phyloP scores from a whole-genome alignment of 805 yeast species.

The Wickerhamomyces pijperi region DNA sequence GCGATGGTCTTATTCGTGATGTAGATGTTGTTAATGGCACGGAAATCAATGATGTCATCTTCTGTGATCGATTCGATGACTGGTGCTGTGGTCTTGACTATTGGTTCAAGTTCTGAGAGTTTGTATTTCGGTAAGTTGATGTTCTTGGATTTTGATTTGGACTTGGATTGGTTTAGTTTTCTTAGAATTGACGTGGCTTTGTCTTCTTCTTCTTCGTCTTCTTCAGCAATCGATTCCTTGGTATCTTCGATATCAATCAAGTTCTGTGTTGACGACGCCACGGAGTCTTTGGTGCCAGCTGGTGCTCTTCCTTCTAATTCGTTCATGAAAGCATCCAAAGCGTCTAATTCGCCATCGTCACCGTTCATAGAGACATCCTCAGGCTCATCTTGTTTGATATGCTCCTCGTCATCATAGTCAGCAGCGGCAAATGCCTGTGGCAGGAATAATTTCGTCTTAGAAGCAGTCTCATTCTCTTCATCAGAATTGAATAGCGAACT shows the following conservation, averaged over 20 bases:
- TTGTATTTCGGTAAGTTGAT: constrained; percentile 29
- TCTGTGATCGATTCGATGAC: constrained; percentile 36
- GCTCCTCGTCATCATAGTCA: constrained; percentile 1
- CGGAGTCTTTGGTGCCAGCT: no score
- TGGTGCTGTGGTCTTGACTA: constrained; percentile 48
- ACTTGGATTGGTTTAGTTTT: constrained; percentile 38
- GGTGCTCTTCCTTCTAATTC: constrained; percentile 6
- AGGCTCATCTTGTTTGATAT: constrained; percentile 1
- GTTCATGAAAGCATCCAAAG: constrained; percentile 36
- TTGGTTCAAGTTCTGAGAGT: constrained; percentile 34
- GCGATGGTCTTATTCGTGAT: constrained; percentile 20
- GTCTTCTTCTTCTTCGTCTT: constrained; percentile 18
- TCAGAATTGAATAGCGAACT: constrained; percentile 20
- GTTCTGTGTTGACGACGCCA: neutral
- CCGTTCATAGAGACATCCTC: constrained; percentile 1
- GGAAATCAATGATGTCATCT: constrained; percentile 54
- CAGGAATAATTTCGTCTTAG: constrained; percentile 11
- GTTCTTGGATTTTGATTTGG: constrained; percentile 18
- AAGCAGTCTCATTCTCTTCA: constrained; percentile 18
- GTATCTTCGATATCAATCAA: constrained; percentile 8
- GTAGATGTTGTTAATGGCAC: constrained; percentile 40
- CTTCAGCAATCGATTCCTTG: constrained; percentile 11
- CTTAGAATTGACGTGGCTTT: constrained; percentile 23
- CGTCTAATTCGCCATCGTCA: constrained; percentile 23
- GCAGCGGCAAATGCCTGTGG: constrained; percentile 6